Conservation (phyloP, 345 rosid genomes). For the Eucalyptus sp. region DNA sequence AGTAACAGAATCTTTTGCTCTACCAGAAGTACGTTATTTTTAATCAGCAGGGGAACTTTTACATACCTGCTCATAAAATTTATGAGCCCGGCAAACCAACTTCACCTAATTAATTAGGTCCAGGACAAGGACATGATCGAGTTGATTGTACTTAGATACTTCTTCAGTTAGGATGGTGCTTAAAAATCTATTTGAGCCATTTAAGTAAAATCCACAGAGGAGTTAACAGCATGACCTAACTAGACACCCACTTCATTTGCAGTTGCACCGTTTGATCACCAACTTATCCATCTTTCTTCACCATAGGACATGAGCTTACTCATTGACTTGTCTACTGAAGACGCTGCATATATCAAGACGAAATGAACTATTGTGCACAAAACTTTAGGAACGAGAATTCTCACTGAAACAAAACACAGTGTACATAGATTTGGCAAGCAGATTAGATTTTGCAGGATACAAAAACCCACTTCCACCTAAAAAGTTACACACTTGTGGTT, state of each 20-base stretch:
- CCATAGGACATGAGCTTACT: not conserved
- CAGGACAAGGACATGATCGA: not conserved
- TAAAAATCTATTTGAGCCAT: not conserved
- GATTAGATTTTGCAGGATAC: not conserved
- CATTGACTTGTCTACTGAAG: not conserved
- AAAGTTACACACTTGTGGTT: not conserved
- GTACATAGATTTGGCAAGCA: not conserved
- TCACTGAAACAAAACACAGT: not conserved
- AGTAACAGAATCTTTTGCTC: not conserved
- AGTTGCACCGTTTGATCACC: not conserved
- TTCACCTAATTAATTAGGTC: not conserved
- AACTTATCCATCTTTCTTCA: not conserved
- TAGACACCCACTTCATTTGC: not conserved
- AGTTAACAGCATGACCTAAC: not conserved
- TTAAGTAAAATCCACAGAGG: not conserved
- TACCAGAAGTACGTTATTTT: not conserved
- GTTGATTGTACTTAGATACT: not conserved
- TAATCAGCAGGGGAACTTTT: not conserved
- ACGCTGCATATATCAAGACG: not conserved
- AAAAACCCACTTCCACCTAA: not conserved
- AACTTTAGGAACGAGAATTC: not conserved
- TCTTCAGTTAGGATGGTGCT: not conserved
- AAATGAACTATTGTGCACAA: not conserved
- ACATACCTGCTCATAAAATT: not conserved
- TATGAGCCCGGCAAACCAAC: not conserved